Conservation (phyloP, 2,329 filamentous ascomycete species). For the Fusarium coffeatum region DNA sequence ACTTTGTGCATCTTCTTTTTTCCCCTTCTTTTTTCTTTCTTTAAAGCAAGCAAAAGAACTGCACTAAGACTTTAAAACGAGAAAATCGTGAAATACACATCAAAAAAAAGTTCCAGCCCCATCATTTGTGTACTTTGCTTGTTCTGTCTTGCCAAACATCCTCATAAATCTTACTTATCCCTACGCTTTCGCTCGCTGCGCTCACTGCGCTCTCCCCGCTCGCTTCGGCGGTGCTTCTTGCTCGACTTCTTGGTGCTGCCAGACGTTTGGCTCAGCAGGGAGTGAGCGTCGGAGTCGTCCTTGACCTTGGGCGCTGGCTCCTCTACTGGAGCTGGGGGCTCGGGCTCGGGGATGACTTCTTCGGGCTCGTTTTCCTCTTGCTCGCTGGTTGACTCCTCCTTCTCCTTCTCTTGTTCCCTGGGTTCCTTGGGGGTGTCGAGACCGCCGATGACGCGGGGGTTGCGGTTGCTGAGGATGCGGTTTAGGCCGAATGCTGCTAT, state of each 20-base stretch:
- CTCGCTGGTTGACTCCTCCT: constrained; percentile 30
- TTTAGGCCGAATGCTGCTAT: constrained; percentile 29
- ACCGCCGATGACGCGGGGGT: constrained; percentile 27
- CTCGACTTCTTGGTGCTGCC: constrained; percentile 21
- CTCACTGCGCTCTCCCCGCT: constrained; percentile 25
- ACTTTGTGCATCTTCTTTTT: constrained; percentile 8
- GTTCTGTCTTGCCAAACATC: constrained; percentile 32
- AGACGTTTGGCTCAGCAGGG: constrained; percentile 16
- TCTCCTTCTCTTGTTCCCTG: constrained; percentile 9
- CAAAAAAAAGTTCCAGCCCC: constrained; percentile 25
- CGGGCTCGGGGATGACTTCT: constrained; percentile 1
- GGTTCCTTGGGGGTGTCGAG: constrained; percentile 28
- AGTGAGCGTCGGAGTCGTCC: constrained; percentile 20
- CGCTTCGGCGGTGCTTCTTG: constrained; percentile 36
- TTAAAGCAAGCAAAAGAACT: constrained; percentile 3
- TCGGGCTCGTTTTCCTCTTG: constrained; percentile 34
- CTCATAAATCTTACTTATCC: constrained; percentile 21
- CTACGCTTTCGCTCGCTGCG: constrained; percentile 35
- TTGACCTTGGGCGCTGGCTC: constrained; percentile 16
- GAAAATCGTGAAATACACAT: constrained; percentile 33
- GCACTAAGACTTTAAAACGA: constrained; percentile 9
- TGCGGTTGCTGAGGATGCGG: constrained; percentile 21
- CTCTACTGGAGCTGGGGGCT: background rate
- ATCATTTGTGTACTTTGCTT: constrained; percentile 29
- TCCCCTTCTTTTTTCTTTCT: background rate